Base-by-base conservation (phyloP, 768 basidiomycete genomes). In the Paxillus ammoniavirescens region DNA sequence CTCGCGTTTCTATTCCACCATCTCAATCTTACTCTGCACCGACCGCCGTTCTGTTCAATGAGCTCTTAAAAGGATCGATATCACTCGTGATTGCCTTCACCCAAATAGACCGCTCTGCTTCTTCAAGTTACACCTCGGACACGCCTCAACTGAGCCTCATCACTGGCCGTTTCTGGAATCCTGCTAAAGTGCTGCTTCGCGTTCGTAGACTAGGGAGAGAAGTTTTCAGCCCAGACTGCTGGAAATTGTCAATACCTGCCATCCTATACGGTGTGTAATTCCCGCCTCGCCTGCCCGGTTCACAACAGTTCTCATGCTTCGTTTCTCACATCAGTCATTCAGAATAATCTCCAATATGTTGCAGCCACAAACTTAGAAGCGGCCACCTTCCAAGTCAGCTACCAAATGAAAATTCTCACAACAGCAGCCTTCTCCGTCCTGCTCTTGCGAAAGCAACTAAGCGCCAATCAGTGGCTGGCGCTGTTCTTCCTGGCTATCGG, bases 361-460 rank as follows among this genome's bases (percentile, higher is more conserved):
- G 95, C 95, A 33, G 92, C 91, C 5, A 87, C 90, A 41, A 98
- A 98, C 71, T 77, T 98, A 55, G 88, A 93, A 60, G 93, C 91
- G 14, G 94, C 95, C 18, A 97, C 94, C 14, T 98, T 98, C 73
- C 95, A 97, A 71, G 93, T 96, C 67, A 91, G 86, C 42, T 95
- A 95, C 72, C 93, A 96, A 70, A 96, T 96, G 93, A 96, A 96
- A 72, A 93, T 96, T 65, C 83, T 96, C 60, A 95, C 93, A 36
- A 96, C 93, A 18, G 93, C 92, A 15, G 89, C 80, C 38, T 94
- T 94, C 70, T 92, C 90, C 18, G 92, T 94, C 41, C 61, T 90
- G 5, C 76, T 96, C 28, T 79, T 95, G 28, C 83, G 90, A 56
- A 89, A 86, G 65, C 83, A 84, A 62, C 74, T 98, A 35, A 80